A percentile compares a stretch with the other conserved stretches of the same genome.
These are phyloP conservation scores for Cercospora zeina DNA, from an alignment of 2,329 filamentous ascomycete species.

Conservation along the genomic window DNA sequence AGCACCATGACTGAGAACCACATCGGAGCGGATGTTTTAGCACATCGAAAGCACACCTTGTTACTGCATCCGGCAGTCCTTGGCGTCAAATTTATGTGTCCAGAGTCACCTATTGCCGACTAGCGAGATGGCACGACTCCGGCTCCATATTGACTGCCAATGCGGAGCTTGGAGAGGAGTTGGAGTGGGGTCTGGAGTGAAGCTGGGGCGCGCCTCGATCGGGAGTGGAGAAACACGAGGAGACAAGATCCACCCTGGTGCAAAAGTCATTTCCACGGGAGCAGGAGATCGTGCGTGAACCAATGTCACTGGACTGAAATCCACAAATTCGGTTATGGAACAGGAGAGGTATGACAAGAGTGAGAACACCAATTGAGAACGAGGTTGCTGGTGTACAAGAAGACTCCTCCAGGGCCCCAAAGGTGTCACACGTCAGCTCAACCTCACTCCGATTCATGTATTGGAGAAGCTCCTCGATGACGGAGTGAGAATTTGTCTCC, in stretches of 20 bases:
- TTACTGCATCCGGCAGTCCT: not conserved
- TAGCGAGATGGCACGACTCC: not conserved
- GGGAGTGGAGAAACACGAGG: conserved; percentile 15
- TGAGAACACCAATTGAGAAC: no score
- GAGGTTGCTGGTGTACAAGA: no score
- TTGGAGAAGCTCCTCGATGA: conserved; percentile 4
- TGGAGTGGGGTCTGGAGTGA: conserved; percentile 15
- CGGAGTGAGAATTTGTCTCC: not conserved
- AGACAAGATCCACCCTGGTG: conserved; percentile 12
- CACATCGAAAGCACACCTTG: not conserved
- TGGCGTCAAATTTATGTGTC: not conserved
- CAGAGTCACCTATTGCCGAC: not conserved
- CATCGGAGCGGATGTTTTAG: not conserved
- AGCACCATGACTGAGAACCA: not conserved
- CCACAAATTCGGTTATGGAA: not conserved
- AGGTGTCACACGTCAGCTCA: not conserved
- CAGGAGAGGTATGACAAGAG: not conserved
- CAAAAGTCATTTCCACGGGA: not conserved
- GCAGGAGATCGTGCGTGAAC: not conserved
- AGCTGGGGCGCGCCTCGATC: conserved; percentile 16
- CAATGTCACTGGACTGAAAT: not conserved
- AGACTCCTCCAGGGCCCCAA: no score
- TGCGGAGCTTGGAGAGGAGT: not conserved
- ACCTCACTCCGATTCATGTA: not conserved
- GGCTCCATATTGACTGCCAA: not conserved